Evolutionary conservation across 768 basidiomycete genomes (phyloP), one percentile per base, ranked within the genome.

Genomic region (Naganishia onofrii): DNA sequence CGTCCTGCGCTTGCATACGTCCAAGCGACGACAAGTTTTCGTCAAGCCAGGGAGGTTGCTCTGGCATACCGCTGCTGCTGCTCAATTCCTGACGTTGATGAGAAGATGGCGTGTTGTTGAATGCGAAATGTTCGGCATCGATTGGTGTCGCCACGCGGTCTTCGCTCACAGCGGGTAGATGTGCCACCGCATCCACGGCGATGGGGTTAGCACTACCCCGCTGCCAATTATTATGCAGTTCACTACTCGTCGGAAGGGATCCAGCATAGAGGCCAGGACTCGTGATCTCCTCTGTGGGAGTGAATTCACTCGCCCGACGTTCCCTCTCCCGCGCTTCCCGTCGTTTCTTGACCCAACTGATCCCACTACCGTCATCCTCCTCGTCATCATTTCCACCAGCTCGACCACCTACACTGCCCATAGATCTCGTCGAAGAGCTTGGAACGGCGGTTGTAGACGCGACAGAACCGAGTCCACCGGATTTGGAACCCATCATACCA

Each of bases 321-420:
- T 86, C 85, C 17, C 68, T 51, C 34, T 68, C 71, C 58, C 85
- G 80, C 75, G 84, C 82, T 76, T 87, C 88, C 73, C 85, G 82
- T 51, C 92, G 79, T 71, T 80, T 82, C 82, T 84, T 87, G 29
- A 93, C 85, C 92, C 92, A 94, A 0, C 84, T 87, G 87, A 93
- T 88, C 12, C 92, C 92, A 79, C 89, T 89, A 0, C 91, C 91
- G 73, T 93, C 92, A 70, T 92, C 90, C 0, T 85, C 86, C 23
- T 89, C 89, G 0, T 82, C 85, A 76, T 2, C 85, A 76, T 2
- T 51, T 74, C 7, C 68, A 76, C 74, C 75, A 17, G 77, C 81
- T 13, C 82, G 81, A 52, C 81, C 83, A 52, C 81, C 83, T 0
- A 82, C 82, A 53, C 68, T 69, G n/a, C 65, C 64, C 21, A 55